Evolutionary conservation across 2,329 filamentous ascomycete species (phyloP), one percentile per base, ranked within the genome.

Genomic region (Myriosclerotinia curreyana): DNA sequence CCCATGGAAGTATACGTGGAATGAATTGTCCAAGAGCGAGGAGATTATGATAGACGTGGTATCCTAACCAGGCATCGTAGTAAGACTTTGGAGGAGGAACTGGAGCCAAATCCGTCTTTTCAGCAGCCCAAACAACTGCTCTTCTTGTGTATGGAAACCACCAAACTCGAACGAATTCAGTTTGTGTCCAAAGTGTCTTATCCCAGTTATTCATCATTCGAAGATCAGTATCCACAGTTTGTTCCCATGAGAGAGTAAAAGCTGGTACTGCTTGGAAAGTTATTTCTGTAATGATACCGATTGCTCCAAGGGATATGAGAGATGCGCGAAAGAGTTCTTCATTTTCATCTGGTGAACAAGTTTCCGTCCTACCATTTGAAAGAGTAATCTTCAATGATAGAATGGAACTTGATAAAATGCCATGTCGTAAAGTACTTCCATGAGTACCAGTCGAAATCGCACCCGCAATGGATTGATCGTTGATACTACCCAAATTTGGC

Each of bases 391-490:
- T 88, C 66, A 99, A 79, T 6, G 86, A 83, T 25, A 86, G 78
- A 28, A 98, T 84, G 64, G 86, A 87, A 73, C 96, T 89, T 0
- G 90, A 94, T 67, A 99, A 80, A 67, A 97, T 81, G 1, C 94
- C 94, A 77, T 98, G 92, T 42, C 79, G 81, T 65, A 96, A 79
- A 63, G 90, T 95, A 72, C 91, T 96, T 51, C 95, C 95, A 75
- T 99, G 95, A 0, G 95, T 98, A 20, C 90, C 93, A 0, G 95
- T 99, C 25, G 90, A 88, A 66, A 98, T 96, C 17, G 92, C 93
- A 36, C 95, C 95, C 1, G 91, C 92, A 67, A 98, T 88, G 65
- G 90, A 95, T 80, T 99, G 95, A 71, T 92, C 86, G 75, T 97
- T 92, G 77, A 99, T 99, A 75, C 92, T 96, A 44, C 95, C 95